Evolutionary conservation across 176 grass and related monocot species (phyloP).

Genomic region (Carex cristatella): DNA sequence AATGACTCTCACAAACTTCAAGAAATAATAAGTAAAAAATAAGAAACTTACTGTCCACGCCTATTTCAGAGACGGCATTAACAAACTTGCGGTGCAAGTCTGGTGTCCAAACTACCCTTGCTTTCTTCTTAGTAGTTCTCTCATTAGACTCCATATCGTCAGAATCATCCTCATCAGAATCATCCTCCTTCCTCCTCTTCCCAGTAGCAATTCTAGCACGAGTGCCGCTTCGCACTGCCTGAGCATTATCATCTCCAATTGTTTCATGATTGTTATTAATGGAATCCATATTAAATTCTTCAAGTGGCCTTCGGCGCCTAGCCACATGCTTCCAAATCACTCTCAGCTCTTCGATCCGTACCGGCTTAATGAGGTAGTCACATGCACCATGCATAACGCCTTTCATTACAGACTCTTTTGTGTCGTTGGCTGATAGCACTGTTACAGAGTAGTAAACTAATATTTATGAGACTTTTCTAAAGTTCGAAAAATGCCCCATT

Average conservation of each 20-base stretch:
- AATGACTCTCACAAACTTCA: not conserved
- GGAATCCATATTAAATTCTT: constrained; percentile 10
- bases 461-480: not conserved
- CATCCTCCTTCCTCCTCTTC: constrained; percentile 30
- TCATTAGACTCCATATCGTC: constrained; percentile 21
- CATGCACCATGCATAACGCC: constrained; percentile 41
- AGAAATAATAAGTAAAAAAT: not conserved
- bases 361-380: constrained; percentile 55
- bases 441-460: constrained; percentile 11
- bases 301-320: not conserved
- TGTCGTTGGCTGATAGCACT: constrained; percentile 51
- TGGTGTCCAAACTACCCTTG: constrained; percentile 41
- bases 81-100: constrained; percentile 55
- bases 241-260: constrained; percentile 35
- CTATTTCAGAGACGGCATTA: constrained; percentile 30
- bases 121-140: constrained; percentile 13
- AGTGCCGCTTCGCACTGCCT: not conserved
- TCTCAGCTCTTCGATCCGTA: constrained; percentile 29
- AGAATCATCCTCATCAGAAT: not conserved
- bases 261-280: constrained; percentile 20
- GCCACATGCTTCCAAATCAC: constrained; percentile 54
- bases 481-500: not conserved
- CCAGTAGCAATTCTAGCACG: not conserved
- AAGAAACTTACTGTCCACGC: constrained; percentile 51
- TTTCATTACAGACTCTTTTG: constrained; percentile 34